Evolutionary conservation across 768 basidiomycete genomes (phyloP).

Genomic region (Kwoniella mangroviensis): DNA sequence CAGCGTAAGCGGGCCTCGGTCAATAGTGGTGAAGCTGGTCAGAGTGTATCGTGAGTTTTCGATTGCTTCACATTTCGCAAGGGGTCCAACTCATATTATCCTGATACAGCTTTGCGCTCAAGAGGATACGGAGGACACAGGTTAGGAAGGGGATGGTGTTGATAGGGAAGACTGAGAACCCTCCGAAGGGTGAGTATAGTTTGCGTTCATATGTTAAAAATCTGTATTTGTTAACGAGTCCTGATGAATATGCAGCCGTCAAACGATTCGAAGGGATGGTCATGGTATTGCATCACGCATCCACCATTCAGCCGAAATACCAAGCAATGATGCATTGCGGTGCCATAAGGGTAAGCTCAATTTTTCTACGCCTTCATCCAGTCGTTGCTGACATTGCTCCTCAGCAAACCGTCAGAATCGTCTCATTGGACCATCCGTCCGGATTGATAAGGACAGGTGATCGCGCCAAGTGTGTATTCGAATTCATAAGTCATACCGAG

Average conservation of each 20-base stretch:
- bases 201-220: not conserved
- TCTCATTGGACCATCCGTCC: conserved; percentile 81
- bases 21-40: conserved; percentile 85
- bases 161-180: conserved; percentile 75
- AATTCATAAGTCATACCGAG: conserved; percentile 90
- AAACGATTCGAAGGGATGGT: conserved; percentile 90
- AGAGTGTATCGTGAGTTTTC: conserved; percentile 72
- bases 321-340: conserved; percentile 96
- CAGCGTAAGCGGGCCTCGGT: conserved; percentile 92
- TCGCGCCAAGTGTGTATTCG: conserved; percentile 88
- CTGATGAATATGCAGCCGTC: conserved; percentile 63
- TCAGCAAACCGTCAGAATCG: conserved; percentile 81
- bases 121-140: conserved; percentile 77
- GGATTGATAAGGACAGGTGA: conserved; percentile 92
- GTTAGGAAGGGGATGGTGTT: conserved; percentile 96
- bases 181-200: conserved; percentile 69
- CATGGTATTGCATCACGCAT: conserved; percentile 68
- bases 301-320: conserved; percentile 85
- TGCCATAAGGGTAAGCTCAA: conserved; percentile 54
- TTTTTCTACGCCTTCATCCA: not conserved
- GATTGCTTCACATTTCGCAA: not conserved
- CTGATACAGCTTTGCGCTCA: conserved; percentile 69
- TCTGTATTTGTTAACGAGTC: conserved; percentile 6
- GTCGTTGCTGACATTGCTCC: conserved; percentile 24
- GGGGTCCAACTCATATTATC: not conserved